A percentile compares a stretch with the other conserved stretches of the same genome.
Evolutionary conservation across 2,329 filamentous ascomycete genomes (phyloP).

Genomic region (Colletotrichum abscissum): DNA sequence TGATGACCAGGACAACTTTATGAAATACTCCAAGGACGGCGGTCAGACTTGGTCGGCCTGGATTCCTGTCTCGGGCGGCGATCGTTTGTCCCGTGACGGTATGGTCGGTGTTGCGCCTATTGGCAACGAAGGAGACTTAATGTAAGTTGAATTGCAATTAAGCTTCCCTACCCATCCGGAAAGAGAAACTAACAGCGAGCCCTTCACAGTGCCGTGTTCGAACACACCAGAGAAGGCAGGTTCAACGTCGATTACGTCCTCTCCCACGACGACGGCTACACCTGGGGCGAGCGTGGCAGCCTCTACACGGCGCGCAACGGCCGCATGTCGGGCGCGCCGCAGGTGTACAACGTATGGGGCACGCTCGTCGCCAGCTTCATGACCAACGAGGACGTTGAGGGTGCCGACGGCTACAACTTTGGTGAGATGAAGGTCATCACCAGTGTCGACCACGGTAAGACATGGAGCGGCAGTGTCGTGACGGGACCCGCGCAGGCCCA

Average conservation of each 20-base stretch:
- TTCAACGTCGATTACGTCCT: slow-evolving; percentile 48
- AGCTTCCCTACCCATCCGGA: no score
- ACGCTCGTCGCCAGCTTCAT: slow-evolving; percentile 56
- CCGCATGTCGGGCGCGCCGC: slow-evolving; percentile 52
- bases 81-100: no score
- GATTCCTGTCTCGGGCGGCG: slow-evolving; percentile 42
- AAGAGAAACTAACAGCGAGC: no score
- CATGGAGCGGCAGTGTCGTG: slow-evolving; percentile 42
- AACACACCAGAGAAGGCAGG: no score
- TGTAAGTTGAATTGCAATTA: no score
- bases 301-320: slow-evolving; percentile 50
- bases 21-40: slow-evolving; percentile 51
- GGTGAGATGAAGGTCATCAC: slow-evolving; percentile 44
- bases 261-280: slow-evolving; percentile 52
- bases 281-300: slow-evolving; percentile 50
- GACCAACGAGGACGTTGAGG: slow-evolving; percentile 54
- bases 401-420: slow-evolving; percentile 37
- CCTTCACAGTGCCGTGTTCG: no score
- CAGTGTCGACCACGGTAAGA: slow-evolving; percentile 40
- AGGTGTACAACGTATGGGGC: slow-evolving; percentile 47
- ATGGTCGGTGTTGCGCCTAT: no score
- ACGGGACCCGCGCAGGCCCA: slow-evolving; percentile 41
- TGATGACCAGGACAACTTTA: slow-evolving; percentile 54
- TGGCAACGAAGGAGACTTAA: no score
- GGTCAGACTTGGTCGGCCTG: slow-evolving; percentile 50